Evolutionary conservation across 306 rosid species (phyloP), one percentile per base, ranked within the genome.

Genomic region (Ormosia emarginata): DNA sequence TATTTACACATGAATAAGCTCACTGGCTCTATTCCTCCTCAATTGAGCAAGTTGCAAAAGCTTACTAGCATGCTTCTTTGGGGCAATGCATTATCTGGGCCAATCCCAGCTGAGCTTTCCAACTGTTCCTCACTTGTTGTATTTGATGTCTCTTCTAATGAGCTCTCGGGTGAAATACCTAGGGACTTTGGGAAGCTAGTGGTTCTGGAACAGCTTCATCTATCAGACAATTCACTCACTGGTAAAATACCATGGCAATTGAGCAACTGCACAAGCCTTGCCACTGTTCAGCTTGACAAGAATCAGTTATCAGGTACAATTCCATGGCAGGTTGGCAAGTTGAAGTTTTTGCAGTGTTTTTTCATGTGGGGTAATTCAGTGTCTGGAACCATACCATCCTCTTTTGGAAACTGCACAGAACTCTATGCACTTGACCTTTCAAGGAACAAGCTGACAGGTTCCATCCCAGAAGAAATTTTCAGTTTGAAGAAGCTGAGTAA

Each of bases 361-460:
- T 95, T 92, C 93, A 52, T 95, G 81, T 95, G 99, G 99, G 98
- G 98, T 1, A 95, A 95, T 81, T 81, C 81, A 17, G 90, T 95
- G 15, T 92, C 98, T 79, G 99, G 99, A 59, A 85, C 92, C 24
- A 92, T 93, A 82, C 98, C 97, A 33, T 59, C 91, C 4, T 95
- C 98, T 14, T 95, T 95, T 77, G 94, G 97, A 10, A 95, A 95
- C 90, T 95, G 97, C 81, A 86, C 92, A 10, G 98, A 95, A 57
- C 98, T 95, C 2, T 93, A 89, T 82, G 92, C 94, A 40, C 97
- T 95, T 81, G 99, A 95, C 82, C 98, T 95, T 85, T 95, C 99
- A 46, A 90, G 94, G 87, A 95, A 95, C 88, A 95, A 89, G 83
- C 88, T 95, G 29, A 88, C 98, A 15, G 99, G 99, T 68, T 84